A percentile compares a stretch with the other conserved stretches of the same genome.
phyloP scores from a whole-genome alignment of 2,329 filamentous ascomycete species.

The Claviceps maximensis region DNA sequence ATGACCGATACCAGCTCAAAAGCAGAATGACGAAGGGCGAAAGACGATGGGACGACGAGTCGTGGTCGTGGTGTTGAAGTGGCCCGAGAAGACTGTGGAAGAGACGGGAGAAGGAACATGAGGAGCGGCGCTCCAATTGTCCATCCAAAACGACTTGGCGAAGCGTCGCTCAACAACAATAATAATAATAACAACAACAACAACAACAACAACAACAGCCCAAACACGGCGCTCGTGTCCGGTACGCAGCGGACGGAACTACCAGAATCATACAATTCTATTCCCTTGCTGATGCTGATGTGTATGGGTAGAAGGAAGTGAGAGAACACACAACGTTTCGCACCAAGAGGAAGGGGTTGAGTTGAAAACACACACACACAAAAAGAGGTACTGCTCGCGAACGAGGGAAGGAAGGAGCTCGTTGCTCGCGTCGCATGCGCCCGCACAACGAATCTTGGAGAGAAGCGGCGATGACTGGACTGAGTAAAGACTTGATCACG shows the following conservation, averaged over 20 bases:
- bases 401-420: not conserved
- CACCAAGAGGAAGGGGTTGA: not conserved
- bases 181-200: too few species aligned
- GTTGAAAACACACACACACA: too few species aligned
- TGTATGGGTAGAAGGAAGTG: not conserved
- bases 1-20: not conserved
- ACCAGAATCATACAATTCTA: not conserved
- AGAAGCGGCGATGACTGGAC: conserved; percentile 8
- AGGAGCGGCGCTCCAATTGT: not conserved
- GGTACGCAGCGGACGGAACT: not conserved
- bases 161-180: not conserved
- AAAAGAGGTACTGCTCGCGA: too few species aligned
- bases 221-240: not conserved
- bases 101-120: not conserved
- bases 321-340: not conserved
- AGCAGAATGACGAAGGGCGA: not conserved
- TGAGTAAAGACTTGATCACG: not conserved
- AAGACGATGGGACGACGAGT: not conserved
- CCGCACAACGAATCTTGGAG: too few species aligned
- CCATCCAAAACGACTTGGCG: not conserved
- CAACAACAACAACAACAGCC: not conserved
- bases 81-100: not conserved
- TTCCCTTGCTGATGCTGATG: not conserved
- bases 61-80: not conserved
- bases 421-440: conserved; percentile 1